These are phyloP conservation scores for Pythium aquatile DNA, from an alignment of 352 stramenopile genomes.

Conservation along the genomic window DNA sequence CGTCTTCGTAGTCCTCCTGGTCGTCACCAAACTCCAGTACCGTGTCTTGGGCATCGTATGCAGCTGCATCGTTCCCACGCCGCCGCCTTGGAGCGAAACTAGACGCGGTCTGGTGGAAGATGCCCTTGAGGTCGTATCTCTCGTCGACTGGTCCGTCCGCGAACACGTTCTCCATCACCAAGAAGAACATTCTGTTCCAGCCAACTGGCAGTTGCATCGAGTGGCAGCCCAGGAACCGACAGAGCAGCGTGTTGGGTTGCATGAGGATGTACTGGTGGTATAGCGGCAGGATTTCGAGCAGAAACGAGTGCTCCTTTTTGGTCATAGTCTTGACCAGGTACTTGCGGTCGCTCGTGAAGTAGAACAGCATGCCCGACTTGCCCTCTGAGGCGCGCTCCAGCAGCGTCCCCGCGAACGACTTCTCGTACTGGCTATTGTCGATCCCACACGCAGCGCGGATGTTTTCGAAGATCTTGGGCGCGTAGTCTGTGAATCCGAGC, in stretches of 20 bases:
- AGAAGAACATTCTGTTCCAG: conserved; percentile 91
- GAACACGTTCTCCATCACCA: conserved; percentile 89
- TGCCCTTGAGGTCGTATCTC: conserved; percentile 83
- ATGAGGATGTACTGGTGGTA: conserved; percentile 87
- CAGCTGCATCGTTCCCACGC: conserved; percentile 19
- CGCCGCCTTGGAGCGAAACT: background rate
- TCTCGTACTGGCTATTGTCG: conserved; percentile 74
- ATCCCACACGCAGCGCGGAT: conserved; percentile 79
- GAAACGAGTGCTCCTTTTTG: conserved; percentile 83
- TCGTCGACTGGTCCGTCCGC: conserved; percentile 71
- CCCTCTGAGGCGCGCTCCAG: conserved; percentile 78
- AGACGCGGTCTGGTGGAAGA: conserved; percentile 60
- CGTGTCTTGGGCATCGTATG: conserved; percentile 17
- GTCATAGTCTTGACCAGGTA: conserved; percentile 91
- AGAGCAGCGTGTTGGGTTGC: conserved; percentile 78
- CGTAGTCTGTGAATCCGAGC: conserved; percentile 85
- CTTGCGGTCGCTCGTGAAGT: conserved; percentile 84
- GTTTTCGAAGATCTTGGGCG: conserved; percentile 81
- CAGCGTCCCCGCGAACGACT: conserved; percentile 84
- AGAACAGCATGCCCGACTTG: conserved; percentile 88
- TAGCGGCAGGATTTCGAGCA: conserved; percentile 74
- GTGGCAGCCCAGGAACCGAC: conserved; percentile 79
- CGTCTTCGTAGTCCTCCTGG: conserved; percentile 5
- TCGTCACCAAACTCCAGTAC: conserved; percentile 10
- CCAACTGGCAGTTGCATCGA: conserved; percentile 88